Percentiles rank a stretch among this genome's conserved stretches.
Evolutionary conservation across 2,329 filamentous ascomycete species (phyloP).

Genomic region (Stromatinia cepivora): DNA sequence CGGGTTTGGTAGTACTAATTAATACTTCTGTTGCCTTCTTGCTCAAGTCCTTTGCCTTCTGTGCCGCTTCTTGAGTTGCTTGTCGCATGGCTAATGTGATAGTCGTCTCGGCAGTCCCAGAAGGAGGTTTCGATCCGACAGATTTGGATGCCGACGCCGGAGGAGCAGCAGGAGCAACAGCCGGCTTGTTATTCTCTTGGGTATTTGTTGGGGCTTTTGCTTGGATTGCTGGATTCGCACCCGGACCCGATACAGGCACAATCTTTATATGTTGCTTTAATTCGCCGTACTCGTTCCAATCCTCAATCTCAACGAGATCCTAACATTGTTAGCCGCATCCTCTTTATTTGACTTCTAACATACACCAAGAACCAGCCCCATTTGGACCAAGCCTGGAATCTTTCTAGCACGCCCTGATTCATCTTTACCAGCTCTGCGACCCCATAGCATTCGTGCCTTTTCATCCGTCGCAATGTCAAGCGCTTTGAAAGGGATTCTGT

Average conservation of each 20-base stretch:
- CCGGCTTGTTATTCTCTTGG: conserved; percentile 41
- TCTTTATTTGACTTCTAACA: conserved; percentile 43
- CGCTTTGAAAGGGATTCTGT: conserved; percentile 90
- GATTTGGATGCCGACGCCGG: conserved; percentile 29
- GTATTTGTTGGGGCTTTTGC: conserved; percentile 36
- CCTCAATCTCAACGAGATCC: conserved; percentile 93
- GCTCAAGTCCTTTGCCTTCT: conserved; percentile 61
- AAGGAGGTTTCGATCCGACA: conserved; percentile 26
- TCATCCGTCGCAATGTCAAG: conserved; percentile 90
- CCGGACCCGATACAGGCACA: conserved; percentile 26
- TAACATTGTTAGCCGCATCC: conserved; percentile 44
- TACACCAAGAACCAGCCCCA: conserved; percentile 82
- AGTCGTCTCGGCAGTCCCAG: conserved; percentile 33
- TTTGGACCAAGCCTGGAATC: conserved; percentile 84
- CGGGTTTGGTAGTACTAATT: conserved; percentile 31
- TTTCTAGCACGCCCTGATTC: conserved; percentile 64
- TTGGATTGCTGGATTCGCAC: conserved; percentile 26
- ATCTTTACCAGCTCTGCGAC: conserved; percentile 75
- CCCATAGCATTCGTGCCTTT: conserved; percentile 85
- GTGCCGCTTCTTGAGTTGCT: conserved; percentile 64
- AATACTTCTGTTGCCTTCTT: conserved; percentile 40
- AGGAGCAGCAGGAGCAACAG: conserved; percentile 32
- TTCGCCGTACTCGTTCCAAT: conserved; percentile 99
- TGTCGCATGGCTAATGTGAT: conserved; percentile 51
- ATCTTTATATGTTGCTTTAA: conserved; percentile 70